Evolutionary conservation across 2,329 filamentous ascomycete genomes (phyloP).

Genomic region (Onygenales sp.): DNA sequence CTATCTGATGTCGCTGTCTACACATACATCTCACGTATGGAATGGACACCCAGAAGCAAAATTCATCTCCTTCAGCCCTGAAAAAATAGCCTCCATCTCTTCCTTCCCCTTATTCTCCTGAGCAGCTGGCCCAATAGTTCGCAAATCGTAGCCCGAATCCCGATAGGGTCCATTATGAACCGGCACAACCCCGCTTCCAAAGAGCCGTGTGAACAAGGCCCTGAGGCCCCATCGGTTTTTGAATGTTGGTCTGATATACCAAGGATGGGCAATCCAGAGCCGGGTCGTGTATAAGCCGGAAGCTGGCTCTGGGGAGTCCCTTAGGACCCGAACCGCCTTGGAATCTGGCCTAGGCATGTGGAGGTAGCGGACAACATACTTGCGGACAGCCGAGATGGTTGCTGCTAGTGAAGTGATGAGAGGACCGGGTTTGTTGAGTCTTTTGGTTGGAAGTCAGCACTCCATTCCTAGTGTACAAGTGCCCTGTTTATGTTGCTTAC

Average conservation of each 20-base stretch:
- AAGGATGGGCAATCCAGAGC: slow-evolving; percentile 15
- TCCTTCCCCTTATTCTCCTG: slow-evolving; percentile 11
- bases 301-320: slow-evolving; percentile 8
- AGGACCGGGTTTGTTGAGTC: slow-evolving; percentile 1
- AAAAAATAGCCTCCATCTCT: slow-evolving; percentile 9
- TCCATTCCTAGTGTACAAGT: slow-evolving; percentile 15
- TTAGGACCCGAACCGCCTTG: slow-evolving; percentile 9
- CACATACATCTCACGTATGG: background rate
- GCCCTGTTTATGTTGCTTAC: slow-evolving; percentile 31
- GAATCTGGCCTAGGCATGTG: slow-evolving; percentile 44
- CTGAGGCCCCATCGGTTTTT: slow-evolving; percentile 13
- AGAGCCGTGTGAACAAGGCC: slow-evolving; percentile 11
- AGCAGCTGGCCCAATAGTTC: slow-evolving; percentile 13
- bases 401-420: background rate
- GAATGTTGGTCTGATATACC: slow-evolving; percentile 18
- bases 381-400: slow-evolving; percentile 41
- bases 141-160: slow-evolving; percentile 13
- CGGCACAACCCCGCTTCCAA: slow-evolving; percentile 8
- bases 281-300: slow-evolving; percentile 10
- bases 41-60: background rate
- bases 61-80: background rate
- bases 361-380: slow-evolving; percentile 48
- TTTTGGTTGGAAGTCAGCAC: slow-evolving; percentile 9
- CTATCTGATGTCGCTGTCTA: no score
- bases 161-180: slow-evolving; percentile 13